Evolutionary conservation across 768 basidiomycete species (phyloP).

Genomic region (Pleurotus tuber-regium): DNA sequence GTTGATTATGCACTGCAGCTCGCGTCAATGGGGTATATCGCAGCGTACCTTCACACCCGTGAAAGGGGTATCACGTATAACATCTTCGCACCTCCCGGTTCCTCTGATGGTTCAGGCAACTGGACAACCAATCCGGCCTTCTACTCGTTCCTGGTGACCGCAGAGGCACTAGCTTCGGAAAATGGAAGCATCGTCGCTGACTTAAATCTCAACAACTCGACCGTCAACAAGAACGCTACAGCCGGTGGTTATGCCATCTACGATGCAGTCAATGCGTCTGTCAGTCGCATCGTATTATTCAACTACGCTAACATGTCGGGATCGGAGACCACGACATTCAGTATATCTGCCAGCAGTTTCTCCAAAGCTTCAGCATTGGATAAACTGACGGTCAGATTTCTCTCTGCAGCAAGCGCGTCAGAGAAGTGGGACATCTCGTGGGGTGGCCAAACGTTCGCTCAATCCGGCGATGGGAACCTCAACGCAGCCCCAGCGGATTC

Average conservation of each 20-base stretch:
- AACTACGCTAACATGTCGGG: conserved; percentile 45
- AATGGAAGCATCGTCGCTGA: conserved; percentile 45
- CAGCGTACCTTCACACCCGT: conserved; percentile 52
- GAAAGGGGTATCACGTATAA: conserved; percentile 54
- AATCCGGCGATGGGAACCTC: conserved; percentile 37
- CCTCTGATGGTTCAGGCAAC: conserved; percentile 29
- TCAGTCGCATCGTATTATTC: conserved; percentile 44
- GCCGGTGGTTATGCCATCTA: conserved; percentile 59
- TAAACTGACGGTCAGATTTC: conserved; percentile 40
- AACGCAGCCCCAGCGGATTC: conserved; percentile 21
- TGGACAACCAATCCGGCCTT: conserved; percentile 52
- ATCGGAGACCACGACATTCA: conserved; percentile 37
- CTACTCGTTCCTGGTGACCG: conserved; percentile 45
- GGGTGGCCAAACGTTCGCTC: conserved; percentile 52
- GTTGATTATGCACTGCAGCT: conserved; percentile 52
- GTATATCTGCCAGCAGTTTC: conserved; percentile 20
- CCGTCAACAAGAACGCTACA: conserved; percentile 31
- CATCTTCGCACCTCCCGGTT: conserved; percentile 40
- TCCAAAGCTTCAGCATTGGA: conserved; percentile 5
- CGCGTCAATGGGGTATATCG: conserved; percentile 45
- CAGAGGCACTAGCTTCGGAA: conserved; percentile 40
- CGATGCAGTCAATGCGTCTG: conserved; percentile 42
- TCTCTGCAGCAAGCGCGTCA: conserved; percentile 42
- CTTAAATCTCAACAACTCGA: conserved; percentile 41
- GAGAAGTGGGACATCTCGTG: conserved; percentile 58